Evolutionary conservation across 345 rosid genomes (phyloP).

Genomic region (Citrus mangshanensis): DNA sequence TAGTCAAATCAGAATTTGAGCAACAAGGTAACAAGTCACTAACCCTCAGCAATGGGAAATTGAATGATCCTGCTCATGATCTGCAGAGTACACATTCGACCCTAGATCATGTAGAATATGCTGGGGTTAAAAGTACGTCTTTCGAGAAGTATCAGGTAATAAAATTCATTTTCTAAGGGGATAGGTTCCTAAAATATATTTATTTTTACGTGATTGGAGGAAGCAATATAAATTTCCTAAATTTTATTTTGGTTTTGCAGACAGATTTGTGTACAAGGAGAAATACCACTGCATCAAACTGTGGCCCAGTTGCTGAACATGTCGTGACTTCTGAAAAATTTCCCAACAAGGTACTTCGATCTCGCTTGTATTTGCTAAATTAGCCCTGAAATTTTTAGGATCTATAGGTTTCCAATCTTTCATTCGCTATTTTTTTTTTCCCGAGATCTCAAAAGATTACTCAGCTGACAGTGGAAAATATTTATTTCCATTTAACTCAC

Average conservation of each 20-base stretch:
- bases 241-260: conserved; percentile 26
- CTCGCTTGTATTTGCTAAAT: background rate
- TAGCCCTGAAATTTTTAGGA: background rate
- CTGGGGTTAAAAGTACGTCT: conserved; percentile 30
- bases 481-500: background rate
- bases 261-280: conserved; percentile 19
- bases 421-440: too few species aligned
- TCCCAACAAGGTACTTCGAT: conserved; percentile 36
- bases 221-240: background rate
- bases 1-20: conserved; percentile 45
- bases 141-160: conserved; percentile 53
- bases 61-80: conserved; percentile 40
- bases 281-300: conserved; percentile 22
- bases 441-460: background rate
- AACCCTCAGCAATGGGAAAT: conserved; percentile 32
- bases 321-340: conserved; percentile 14
- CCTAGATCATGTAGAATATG: conserved; percentile 31
- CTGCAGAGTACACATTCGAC: conserved; percentile 26
- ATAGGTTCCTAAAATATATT: background rate
- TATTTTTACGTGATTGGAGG: conserved; percentile 9
- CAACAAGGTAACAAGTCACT: conserved; percentile 47
- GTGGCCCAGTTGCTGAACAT: conserved; percentile 26
- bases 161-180: conserved; percentile 8
- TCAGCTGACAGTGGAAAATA: background rate
- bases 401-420: background rate